Evolutionary conservation across 371 early-diverging fungal genomes (phyloP).

Genomic region (Lichtheimia ramosa): DNA sequence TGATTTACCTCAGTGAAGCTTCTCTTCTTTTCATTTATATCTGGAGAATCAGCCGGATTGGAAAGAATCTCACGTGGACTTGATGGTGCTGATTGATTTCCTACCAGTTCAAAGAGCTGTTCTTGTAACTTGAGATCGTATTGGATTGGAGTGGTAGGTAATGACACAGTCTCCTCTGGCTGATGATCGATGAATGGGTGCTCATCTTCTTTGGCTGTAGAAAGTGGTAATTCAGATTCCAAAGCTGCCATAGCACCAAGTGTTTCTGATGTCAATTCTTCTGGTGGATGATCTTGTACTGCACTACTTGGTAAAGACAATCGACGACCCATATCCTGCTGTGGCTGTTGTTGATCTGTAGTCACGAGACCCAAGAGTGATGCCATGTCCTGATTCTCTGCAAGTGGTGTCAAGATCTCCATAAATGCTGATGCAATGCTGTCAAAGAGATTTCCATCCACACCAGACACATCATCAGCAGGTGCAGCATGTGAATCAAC

Average conservation of each 20-base stretch:
- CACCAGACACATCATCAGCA: conserved; percentile 10
- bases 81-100: not conserved
- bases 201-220: conserved; percentile 15
- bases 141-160: not conserved
- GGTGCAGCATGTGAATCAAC: not conserved
- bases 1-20: not conserved
- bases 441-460: conserved; percentile 27
- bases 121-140: conserved; percentile 25
- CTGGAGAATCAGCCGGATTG: conserved; percentile 3
- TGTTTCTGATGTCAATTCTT: conserved; percentile 25
- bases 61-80: not conserved
- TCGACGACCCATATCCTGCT: conserved; percentile 20
- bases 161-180: not conserved
- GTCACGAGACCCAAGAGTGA: not conserved
- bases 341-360: not conserved
- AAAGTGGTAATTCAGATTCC: conserved; percentile 16
- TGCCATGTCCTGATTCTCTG: conserved; percentile 5
- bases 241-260: conserved; percentile 27
- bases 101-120: conserved; percentile 33
- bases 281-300: conserved; percentile 29
- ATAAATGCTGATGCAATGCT: conserved; percentile 36
- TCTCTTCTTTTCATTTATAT: not conserved
- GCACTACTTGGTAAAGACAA: conserved; percentile 42
- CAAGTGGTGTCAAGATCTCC: conserved; percentile 31
- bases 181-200: no score